Percentiles rank a stretch among this genome's conserved stretches.
Evolutionary conservation across 768 basidiomycete genomes (phyloP).

Genomic region (Tulasnella sp.): DNA sequence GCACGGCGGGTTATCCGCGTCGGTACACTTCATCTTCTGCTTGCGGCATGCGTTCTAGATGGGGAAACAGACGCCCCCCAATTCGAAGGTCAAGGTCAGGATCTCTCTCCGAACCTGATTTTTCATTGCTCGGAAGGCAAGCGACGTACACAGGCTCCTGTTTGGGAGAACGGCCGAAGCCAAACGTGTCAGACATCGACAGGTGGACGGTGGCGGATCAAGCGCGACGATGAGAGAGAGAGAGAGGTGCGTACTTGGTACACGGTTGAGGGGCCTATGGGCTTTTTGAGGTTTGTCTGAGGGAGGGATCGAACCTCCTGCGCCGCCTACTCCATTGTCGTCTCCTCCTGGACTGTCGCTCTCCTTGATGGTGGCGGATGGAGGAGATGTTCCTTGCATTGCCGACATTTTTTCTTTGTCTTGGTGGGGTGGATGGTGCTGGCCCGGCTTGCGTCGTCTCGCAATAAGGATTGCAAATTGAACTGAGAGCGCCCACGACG

Average conservation of each 20-base stretch:
- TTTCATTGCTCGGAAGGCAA: neutral
- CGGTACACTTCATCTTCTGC: constrained; percentile 97
- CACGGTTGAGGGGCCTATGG: constrained; percentile 76
- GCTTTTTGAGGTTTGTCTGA: constrained; percentile 52
- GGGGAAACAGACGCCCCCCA: neutral
- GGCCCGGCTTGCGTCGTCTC: neutral
- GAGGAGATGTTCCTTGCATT: constrained; percentile 7
- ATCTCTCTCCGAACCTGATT: neutral
- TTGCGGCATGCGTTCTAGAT: constrained; percentile 87
- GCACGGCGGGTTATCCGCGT: constrained; percentile 96
- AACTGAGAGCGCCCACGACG: neutral
- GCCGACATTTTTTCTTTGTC: neutral
- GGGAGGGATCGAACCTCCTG: constrained; percentile 41
- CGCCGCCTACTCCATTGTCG: constrained; percentile 8
- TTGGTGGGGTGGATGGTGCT: neutral
- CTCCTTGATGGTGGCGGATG: constrained; percentile 23
- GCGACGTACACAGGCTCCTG: constrained; percentile 74
- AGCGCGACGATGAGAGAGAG: neutral
- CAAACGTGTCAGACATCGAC: neutral
- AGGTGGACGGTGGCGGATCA: neutral
- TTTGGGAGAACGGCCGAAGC: constrained; percentile 26
- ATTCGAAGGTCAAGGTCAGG: constrained; percentile 32
- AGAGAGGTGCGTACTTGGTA: constrained; percentile 62
- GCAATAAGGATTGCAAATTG: constrained; percentile 11
- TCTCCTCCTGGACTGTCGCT: constrained; percentile 27